A percentile compares a stretch with the other conserved stretches of the same genome.
Evolutionary conservation across 768 basidiomycete genomes (phyloP).

Genomic region (Phaffia australis): DNA sequence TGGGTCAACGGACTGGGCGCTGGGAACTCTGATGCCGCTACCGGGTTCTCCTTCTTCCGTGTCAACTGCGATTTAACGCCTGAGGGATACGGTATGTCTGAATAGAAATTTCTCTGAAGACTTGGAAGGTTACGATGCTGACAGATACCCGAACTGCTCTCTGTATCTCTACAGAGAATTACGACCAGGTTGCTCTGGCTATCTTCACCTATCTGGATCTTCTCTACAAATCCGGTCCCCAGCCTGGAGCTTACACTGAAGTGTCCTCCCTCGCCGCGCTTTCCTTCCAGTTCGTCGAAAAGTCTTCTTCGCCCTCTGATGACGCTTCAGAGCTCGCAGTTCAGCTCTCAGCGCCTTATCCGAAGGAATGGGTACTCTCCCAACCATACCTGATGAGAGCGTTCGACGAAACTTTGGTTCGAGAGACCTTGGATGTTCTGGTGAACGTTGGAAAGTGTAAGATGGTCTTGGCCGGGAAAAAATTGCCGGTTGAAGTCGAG

Average conservation of each 20-base stretch:
- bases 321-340: constrained; percentile 69
- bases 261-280: constrained; percentile 52
- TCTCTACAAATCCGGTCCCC: constrained; percentile 35
- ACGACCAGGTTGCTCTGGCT: constrained; percentile 57
- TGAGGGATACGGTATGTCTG: constrained; percentile 66
- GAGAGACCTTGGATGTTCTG: constrained; percentile 5
- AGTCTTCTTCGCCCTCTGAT: constrained; percentile 55
- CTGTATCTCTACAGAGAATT: constrained; percentile 48
- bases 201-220: constrained; percentile 60
- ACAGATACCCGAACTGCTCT: neutral
- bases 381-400: constrained; percentile 62
- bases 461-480: constrained; percentile 48
- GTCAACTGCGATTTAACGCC: constrained; percentile 67
- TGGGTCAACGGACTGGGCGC: constrained; percentile 69
- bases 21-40: constrained; percentile 56
- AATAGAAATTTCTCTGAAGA: neutral
- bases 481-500: constrained; percentile 44
- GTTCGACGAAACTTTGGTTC: constrained; percentile 50
- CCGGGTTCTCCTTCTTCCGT: constrained; percentile 80
- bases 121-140: neutral
- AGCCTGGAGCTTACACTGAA: constrained; percentile 57
- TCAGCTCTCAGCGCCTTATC: constrained; percentile 59
- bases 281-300: constrained; percentile 78
- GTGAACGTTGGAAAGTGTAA: constrained; percentile 41
- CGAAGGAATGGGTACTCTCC: constrained; percentile 61